These are phyloP conservation scores for Citrus glauca DNA, from an alignment of 345 rosid genomes.

Conservation along the genomic window DNA sequence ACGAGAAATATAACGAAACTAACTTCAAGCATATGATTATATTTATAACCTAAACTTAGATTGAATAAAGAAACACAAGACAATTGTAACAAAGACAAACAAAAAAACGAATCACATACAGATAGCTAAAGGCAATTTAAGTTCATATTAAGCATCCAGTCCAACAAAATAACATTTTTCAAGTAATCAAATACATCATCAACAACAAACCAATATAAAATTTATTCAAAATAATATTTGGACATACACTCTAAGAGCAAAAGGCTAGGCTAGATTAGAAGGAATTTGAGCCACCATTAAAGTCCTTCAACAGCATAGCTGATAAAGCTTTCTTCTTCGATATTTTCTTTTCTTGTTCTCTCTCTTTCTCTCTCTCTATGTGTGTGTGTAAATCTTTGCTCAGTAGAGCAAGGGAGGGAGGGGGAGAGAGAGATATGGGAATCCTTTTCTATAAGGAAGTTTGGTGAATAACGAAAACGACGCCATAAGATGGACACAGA, in stretches of 20 bases:
- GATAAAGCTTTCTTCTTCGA: conserved; percentile 27
- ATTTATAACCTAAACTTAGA: too few relatives aligned
- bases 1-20: too few relatives aligned
- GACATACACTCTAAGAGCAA: conserved; percentile 26
- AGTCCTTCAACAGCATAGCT: conserved; percentile 29
- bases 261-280: conserved; percentile 28
- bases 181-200: background rate
- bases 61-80: too few relatives aligned
- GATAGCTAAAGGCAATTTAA: background rate
- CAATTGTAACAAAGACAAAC: background rate
- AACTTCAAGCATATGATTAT: background rate
- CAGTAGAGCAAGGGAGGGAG: background rate
- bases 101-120: background rate
- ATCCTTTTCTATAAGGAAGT: background rate
- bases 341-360: conserved; percentile 3
- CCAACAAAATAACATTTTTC: background rate
- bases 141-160: background rate
- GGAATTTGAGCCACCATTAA: conserved; percentile 30
- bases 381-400: background rate
- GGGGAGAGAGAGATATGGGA: background rate
- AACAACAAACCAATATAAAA: background rate
- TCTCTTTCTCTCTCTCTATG: background rate
- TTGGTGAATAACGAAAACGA: background rate
- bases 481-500: background rate
- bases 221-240: background rate